These are phyloP conservation scores for Zygoascus biomembranicola DNA, from an alignment of 805 yeast species.

Conservation along the genomic window DNA sequence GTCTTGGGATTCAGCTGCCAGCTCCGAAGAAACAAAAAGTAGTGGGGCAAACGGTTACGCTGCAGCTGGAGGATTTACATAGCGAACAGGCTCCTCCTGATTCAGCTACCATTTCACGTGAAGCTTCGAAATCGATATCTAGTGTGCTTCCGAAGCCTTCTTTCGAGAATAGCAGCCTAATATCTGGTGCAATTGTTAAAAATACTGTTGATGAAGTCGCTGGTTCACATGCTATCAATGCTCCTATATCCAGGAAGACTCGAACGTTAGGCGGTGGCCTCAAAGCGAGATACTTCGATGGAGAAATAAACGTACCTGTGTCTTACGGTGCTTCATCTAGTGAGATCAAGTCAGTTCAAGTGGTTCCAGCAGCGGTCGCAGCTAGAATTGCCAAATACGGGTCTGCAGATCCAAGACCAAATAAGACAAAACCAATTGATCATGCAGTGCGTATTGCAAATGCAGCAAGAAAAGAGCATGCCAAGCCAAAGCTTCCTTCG, in stretches of 20 bases:
- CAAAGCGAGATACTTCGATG: conserved; percentile 13
- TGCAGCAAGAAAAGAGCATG: neutral
- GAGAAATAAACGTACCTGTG: conserved; percentile 11
- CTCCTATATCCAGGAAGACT: conserved; percentile 4
- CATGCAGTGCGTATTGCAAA: neutral
- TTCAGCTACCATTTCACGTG: neutral
- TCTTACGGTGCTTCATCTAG: neutral
- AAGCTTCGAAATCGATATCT: too few relatives aligned
- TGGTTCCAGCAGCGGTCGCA: conserved; percentile 18
- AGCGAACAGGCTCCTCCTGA: neutral
- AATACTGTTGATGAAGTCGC: neutral
- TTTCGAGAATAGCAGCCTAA: too few relatives aligned
- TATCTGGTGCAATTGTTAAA: neutral
- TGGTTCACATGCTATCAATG: neutral
- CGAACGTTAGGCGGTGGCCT: conserved; percentile 16
- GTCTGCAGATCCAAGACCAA: neutral
- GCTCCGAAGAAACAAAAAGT: neutral
- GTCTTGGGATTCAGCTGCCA: neutral
- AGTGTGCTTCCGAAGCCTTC: too few relatives aligned
- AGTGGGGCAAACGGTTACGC: neutral
- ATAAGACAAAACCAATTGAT: neutral
- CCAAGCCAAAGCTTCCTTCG: neutral
- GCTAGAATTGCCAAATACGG: conserved; percentile 18
- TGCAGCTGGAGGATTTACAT: neutral
- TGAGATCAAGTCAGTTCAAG: neutral